Conservation (phyloP, 345 rosid genomes). For the Boechera retrofracta region DNA sequence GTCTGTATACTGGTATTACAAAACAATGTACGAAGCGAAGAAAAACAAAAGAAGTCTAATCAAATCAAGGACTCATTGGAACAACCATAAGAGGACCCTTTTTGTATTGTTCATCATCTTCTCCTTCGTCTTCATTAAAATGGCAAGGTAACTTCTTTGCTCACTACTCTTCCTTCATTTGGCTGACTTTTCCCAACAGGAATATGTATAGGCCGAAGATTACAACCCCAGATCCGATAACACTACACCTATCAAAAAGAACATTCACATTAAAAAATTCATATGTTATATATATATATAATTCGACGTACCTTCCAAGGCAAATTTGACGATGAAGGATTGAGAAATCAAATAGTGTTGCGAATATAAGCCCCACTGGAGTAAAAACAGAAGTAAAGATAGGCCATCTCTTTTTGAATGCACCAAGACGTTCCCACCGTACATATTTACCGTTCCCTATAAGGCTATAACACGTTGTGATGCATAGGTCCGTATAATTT, state of each 20-base stretch:
- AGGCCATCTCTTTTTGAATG: constrained; percentile 44
- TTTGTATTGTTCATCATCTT: constrained; percentile 39
- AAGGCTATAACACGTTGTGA: neutral
- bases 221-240: constrained; percentile 42
- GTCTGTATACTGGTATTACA: neutral
- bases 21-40: no score
- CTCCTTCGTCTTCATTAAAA: constrained; percentile 25
- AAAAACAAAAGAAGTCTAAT: neutral
- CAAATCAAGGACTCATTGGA: constrained; percentile 47
- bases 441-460: constrained; percentile 47
- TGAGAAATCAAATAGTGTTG: constrained; percentile 46
- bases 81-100: constrained; percentile 41
- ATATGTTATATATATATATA: neutral
- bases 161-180: constrained; percentile 31
- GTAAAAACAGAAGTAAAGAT: constrained; percentile 49
- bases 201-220: constrained; percentile 46
- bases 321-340: constrained; percentile 44
- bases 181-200: constrained; percentile 42
- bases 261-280: neutral
- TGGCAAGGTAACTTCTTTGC: constrained; percentile 30
- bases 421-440: constrained; percentile 51
- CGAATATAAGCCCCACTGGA: constrained; percentile 48
- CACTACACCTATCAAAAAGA: constrained; percentile 26
- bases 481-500: neutral
- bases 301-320: constrained; percentile 39